Base-by-base conservation (phyloP, 345 rosid genomes). In the Ceriops tagal region DNA sequence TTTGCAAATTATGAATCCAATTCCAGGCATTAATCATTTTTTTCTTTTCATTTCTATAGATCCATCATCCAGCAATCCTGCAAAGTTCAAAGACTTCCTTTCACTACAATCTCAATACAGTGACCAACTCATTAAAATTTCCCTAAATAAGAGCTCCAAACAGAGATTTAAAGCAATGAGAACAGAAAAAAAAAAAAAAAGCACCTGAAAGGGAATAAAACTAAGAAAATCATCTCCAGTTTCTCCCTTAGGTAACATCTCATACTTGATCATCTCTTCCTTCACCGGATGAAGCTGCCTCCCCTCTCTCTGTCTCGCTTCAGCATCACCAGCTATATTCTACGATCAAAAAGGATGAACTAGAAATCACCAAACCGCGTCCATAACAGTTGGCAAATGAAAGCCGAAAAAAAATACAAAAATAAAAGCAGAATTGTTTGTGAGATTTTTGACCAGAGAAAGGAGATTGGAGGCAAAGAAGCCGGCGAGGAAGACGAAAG, bases 181-280 rank as follows among this genome's bases (percentile, higher is more conserved):
- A 22, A 2, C 63, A 20, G 30, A 11, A 52, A 15, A 27, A 58
- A 47, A 9, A 9, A 4, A 9, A 43, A 65, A 57, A 51, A 0
- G 55, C 20, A 85, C 96, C 91, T 90, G 88, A 76, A 81, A 87
- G 18, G 92, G 88, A 53, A 88, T 79, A 0, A 69, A 11, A 13
- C 84, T 61, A 69, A 84, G 26, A 64, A 68, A 86, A 72, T 75
- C 82, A 64, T 84, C 87, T 21, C 89, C 92, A 20, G 84, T 71
- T 60, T 72, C 77, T 63, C 88, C 87, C 46, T 65, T 62, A 27
- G 79, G 61, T 73, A 86, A 53, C 59, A 69, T 61, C 28, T 72
- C 60, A 32, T 73, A 60, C 49, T 71, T 76, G 1, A 58, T 30
- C 13, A 67, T 71, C 49, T 62, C 75, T 57, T 75, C 78, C 39